Evolutionary conservation across 331 rosid genomes (phyloP).

Genomic region (Acacia concinna): DNA sequence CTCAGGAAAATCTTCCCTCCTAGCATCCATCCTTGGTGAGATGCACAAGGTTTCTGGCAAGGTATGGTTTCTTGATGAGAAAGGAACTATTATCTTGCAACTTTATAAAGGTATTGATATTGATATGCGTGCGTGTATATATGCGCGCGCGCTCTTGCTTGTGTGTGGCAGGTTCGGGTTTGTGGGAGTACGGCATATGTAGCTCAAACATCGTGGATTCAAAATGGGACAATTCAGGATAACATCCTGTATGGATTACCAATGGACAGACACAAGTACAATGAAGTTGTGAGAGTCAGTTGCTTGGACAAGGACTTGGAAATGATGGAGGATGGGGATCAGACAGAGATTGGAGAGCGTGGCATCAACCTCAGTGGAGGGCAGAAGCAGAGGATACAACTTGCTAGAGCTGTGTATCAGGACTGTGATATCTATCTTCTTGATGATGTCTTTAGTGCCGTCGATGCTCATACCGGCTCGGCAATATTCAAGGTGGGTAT

Average conservation of each 20-base stretch:
- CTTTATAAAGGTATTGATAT: neutral
- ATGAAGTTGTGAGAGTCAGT: neutral
- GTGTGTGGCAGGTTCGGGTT: neutral
- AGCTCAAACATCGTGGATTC: slow-evolving; percentile 10
- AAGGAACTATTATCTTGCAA: neutral
- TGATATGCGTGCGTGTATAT: no score
- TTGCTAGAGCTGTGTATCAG: slow-evolving; percentile 1
- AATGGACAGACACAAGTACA: neutral
- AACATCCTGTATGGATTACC: slow-evolving; percentile 2
- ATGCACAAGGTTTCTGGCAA: neutral
- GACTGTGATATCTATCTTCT: slow-evolving; percentile 4
- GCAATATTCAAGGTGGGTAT: neutral
- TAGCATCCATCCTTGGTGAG: neutral
- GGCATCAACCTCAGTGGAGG: slow-evolving; percentile 5
- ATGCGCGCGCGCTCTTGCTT: no score
- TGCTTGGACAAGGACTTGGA: slow-evolving; percentile 8
- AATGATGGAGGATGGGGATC: slow-evolving; percentile 1
- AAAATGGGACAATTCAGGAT: neutral
- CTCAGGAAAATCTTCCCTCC: neutral
- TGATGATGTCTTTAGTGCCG: neutral
- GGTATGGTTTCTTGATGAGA: neutral
- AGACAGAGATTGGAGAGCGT: neutral
- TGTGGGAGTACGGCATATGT: neutral
- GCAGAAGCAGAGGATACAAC: neutral
- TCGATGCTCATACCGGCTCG: neutral